phyloP scores from a whole-genome alignment of 2,329 filamentous ascomycete genomes.

The Xylariales sp. region DNA sequence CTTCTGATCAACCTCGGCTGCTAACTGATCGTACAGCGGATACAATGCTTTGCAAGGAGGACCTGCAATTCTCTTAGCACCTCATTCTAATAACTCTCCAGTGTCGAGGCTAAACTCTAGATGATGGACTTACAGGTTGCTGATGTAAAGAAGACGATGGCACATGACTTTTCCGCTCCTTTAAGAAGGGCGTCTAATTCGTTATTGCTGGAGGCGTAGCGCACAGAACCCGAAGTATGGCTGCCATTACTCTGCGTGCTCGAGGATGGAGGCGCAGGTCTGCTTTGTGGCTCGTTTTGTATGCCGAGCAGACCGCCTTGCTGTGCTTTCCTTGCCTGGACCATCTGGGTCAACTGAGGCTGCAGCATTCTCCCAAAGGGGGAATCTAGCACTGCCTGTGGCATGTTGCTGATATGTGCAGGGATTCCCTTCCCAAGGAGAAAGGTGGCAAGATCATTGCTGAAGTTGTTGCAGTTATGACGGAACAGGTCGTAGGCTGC shows the following conservation, averaged over 20 bases:
- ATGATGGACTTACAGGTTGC: constrained; percentile 42
- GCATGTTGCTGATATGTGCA: constrained; percentile 78
- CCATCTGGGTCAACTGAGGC: constrained; percentile 57
- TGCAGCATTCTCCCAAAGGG: constrained; percentile 85
- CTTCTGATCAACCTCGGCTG: constrained; percentile 64
- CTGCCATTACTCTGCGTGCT: constrained; percentile 24
- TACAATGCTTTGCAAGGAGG: constrained; percentile 73
- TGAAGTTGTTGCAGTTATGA: constrained; percentile 98
- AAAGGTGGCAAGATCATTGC: constrained; percentile 87
- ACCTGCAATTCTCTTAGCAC: constrained; percentile 53
- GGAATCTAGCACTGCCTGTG: constrained; percentile 77
- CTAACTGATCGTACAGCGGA: constrained; percentile 75
- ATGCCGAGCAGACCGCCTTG: constrained; percentile 51
- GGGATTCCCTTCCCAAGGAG: constrained; percentile 86
- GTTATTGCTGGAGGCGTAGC: constrained; percentile 52
- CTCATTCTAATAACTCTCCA: too few relatives aligned
- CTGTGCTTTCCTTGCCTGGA: constrained; percentile 42
- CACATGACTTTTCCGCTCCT: constrained; percentile 61
- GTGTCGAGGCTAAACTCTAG: too few relatives aligned
- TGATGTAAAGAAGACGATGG: constrained; percentile 89
- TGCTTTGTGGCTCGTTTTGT: constrained; percentile 29
- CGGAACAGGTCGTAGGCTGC: constrained; percentile 83
- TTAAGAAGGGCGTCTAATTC: constrained; percentile 59
- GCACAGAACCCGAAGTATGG: constrained; percentile 39
- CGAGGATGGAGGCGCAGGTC: constrained; percentile 7